Percentiles rank a stretch among this genome's conserved stretches.
phyloP scores from a whole-genome alignment of 306 rosid genomes.

The Nissolia schottii region DNA sequence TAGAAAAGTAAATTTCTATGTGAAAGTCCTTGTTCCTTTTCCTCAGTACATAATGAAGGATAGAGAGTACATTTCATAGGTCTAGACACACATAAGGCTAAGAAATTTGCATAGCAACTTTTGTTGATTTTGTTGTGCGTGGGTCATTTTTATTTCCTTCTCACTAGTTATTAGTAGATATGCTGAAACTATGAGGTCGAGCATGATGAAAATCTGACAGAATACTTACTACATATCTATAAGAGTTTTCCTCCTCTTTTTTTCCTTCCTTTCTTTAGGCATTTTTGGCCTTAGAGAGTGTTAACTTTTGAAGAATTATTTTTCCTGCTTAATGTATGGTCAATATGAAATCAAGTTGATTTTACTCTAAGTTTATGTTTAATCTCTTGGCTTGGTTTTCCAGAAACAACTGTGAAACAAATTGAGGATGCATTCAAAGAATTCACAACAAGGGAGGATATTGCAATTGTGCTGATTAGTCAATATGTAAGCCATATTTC shows the following conservation, averaged over 20 bases:
- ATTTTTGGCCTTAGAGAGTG: background rate
- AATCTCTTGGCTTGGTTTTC: constrained; percentile 3
- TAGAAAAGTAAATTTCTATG: background rate
- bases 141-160: background rate
- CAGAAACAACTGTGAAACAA: constrained; percentile 88
- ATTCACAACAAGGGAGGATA: constrained; percentile 75
- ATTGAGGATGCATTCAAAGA: constrained; percentile 97
- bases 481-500: constrained; percentile 74
- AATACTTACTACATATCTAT: background rate
- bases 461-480: constrained; percentile 85
- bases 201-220: background rate
- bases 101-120: background rate
- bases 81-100: background rate
- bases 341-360: constrained; percentile 23
- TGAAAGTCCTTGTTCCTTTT: background rate
- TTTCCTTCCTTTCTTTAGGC: too few species aligned
- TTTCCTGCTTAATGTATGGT: background rate
- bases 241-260: background rate
- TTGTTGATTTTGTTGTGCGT: background rate
- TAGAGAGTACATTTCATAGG: background rate
- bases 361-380: constrained; percentile 9
- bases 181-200: constrained; percentile 7
- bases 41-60: background rate
- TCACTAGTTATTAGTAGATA: background rate
- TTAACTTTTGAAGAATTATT: background rate